phyloP scores from a whole-genome alignment of 2,329 filamentous ascomycete species.

The Cladosporium sp. region DNA sequence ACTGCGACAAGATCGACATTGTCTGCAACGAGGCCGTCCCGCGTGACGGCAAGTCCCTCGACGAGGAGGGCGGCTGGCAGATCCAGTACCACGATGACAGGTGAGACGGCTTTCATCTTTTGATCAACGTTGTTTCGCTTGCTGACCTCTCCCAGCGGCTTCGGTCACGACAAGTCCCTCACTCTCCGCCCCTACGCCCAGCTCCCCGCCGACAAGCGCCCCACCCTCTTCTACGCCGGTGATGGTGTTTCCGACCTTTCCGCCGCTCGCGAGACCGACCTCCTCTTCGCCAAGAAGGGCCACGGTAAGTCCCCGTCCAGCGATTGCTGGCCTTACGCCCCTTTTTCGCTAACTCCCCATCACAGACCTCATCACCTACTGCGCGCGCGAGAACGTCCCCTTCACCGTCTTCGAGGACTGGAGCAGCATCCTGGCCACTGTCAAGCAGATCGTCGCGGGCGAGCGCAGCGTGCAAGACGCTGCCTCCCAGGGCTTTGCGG shows the following conservation, averaged over 20 bases:
- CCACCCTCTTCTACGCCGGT: conserved; percentile 87
- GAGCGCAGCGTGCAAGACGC: conserved; percentile 65
- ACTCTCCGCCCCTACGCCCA: conserved; percentile 82
- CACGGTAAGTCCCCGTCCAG: conserved; percentile 52
- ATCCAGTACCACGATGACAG: conserved; percentile 85
- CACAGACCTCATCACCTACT: conserved; percentile 78
- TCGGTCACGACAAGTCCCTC: conserved; percentile 95
- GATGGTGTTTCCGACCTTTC: conserved; percentile 91
- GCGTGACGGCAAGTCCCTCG: conserved; percentile 64
- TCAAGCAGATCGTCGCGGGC: conserved; percentile 70
- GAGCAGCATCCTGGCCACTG: conserved; percentile 67
- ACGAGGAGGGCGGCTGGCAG: conserved; percentile 77
- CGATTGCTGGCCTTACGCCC: not conserved
- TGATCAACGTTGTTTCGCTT: not conserved
- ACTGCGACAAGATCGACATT: conserved; percentile 74
- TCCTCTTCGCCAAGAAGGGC: conserved; percentile 89
- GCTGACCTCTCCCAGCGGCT: conserved; percentile 49
- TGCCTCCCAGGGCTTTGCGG: conserved; percentile 48
- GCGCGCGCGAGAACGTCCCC: conserved; percentile 73
- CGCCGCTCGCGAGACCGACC: conserved; percentile 84
- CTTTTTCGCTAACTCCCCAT: not conserved
- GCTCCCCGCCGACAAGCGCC: conserved; percentile 61
- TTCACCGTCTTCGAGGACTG: conserved; percentile 87
- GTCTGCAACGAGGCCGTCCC: conserved; percentile 75
- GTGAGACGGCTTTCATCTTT: conserved; percentile 34